A percentile compares a stretch with the other conserved stretches of the same genome.
These are phyloP conservation scores for Caloboletus inedulis DNA, from an alignment of 1,284 basidiomycete species.

Conservation along the genomic window DNA sequence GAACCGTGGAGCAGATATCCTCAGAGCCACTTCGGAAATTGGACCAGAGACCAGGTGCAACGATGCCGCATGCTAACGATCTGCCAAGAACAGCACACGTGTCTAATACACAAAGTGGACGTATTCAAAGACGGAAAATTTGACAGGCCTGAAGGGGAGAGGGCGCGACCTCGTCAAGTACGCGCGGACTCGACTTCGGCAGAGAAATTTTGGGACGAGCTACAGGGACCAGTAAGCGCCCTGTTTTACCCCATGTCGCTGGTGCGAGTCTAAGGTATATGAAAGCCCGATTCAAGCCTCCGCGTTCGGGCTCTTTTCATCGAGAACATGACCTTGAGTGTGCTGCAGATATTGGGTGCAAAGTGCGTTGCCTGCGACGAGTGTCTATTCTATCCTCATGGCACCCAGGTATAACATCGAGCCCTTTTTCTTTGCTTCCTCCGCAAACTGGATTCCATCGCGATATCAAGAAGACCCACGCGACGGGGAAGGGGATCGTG, in stretches of 20 bases:
- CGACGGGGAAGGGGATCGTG: slow-evolving; percentile 43
- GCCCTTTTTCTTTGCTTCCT: slow-evolving; percentile 58
- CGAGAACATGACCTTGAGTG: slow-evolving; percentile 43
- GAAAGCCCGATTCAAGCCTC: slow-evolving; percentile 33
- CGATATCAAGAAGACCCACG: slow-evolving; percentile 47
- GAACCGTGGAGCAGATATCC: slow-evolving; percentile 40
- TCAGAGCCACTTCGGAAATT: slow-evolving; percentile 49
- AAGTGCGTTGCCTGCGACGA: slow-evolving; percentile 30
- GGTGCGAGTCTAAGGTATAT: not conserved
- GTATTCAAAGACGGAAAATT: slow-evolving; percentile 37
- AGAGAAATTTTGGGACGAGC: slow-evolving; percentile 18
- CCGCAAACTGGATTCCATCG: slow-evolving; percentile 54
- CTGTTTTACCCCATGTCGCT: not conserved
- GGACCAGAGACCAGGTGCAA: slow-evolving; percentile 43
- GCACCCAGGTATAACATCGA: slow-evolving; percentile 37
- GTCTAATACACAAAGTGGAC: slow-evolving; percentile 43
- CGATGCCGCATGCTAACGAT: slow-evolving; percentile 39
- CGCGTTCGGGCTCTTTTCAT: slow-evolving; percentile 48
- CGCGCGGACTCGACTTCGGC: not conserved
- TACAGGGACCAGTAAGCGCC: slow-evolving; percentile 18
- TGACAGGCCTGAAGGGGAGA: slow-evolving; percentile 3
- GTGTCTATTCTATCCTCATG: slow-evolving; percentile 3
- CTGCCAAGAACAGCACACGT: slow-evolving; percentile 25
- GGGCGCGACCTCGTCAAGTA: slow-evolving; percentile 4
- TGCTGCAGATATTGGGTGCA: slow-evolving; percentile 49